A percentile compares a stretch with the other conserved stretches of the same genome.
These are phyloP conservation scores for Leccinum fallax DNA, from an alignment of 1,284 basidiomycete genomes.

Conservation along the genomic window DNA sequence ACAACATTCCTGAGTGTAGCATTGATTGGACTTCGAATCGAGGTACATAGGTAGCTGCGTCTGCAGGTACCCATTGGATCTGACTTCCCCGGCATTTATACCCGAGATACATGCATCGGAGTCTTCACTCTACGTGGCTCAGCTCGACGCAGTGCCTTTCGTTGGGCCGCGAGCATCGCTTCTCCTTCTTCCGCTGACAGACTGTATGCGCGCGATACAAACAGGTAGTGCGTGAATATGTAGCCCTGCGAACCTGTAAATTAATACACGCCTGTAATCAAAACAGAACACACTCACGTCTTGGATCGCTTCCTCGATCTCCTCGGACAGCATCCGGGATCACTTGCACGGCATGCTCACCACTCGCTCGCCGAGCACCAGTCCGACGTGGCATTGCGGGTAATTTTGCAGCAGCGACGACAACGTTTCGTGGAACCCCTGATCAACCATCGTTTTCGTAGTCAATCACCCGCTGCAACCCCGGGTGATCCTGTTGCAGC, in stretches of 20 bases:
- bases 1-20: too few relatives aligned
- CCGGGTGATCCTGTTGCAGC: slow-evolving; percentile 60
- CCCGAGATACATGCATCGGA: too few relatives aligned
- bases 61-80: too few relatives aligned
- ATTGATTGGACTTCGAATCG: too few relatives aligned
- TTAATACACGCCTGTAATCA: neutral
- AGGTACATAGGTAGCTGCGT: too few relatives aligned
- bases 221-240: slow-evolving; percentile 68
- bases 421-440: slow-evolving; percentile 53
- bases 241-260: slow-evolving; percentile 58
- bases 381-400: slow-evolving; percentile 60
- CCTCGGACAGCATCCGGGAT: slow-evolving; percentile 83
- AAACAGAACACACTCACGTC: slow-evolving; percentile 47
- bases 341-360: slow-evolving; percentile 71
- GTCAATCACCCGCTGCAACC: slow-evolving; percentile 45
- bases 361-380: slow-evolving; percentile 84
- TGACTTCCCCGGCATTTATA: too few relatives aligned
- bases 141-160: too few relatives aligned
- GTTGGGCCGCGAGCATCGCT: too few relatives aligned
- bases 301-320: slow-evolving; percentile 70
- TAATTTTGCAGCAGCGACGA: slow-evolving; percentile 40
- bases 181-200: slow-evolving; percentile 62
- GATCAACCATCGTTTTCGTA: slow-evolving; percentile 60
- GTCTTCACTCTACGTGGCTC: too few relatives aligned
- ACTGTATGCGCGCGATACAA: slow-evolving; percentile 76